Conservation (phyloP, 2,329 filamentous ascomycete species). For the Pestalotiopsis sp. region DNA sequence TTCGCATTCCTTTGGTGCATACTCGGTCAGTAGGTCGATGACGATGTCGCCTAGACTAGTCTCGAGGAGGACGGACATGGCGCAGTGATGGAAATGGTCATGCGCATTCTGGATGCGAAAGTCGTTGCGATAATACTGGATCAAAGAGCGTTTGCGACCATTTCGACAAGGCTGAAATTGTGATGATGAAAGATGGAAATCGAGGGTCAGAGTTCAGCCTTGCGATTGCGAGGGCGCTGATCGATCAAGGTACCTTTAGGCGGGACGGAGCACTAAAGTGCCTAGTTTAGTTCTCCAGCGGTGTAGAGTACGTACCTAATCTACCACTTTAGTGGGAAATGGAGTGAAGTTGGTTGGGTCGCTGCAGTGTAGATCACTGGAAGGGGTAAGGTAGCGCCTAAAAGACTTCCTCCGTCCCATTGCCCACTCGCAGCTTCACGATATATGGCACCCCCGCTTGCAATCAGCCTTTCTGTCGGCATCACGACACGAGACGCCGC, state of each 20-base stretch:
- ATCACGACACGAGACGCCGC: not conserved
- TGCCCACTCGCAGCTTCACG: not conserved
- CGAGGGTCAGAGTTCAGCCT: not conserved
- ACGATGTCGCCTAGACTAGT: conserved; percentile 93
- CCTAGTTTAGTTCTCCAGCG: too few relatives aligned
- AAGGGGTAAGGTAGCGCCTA: too few relatives aligned
- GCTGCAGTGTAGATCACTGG: too few relatives aligned
- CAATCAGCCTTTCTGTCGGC: not conserved
- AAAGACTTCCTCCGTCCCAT: not conserved
- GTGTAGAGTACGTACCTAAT: too few relatives aligned
- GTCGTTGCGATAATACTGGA: not conserved
- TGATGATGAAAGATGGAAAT: not conserved
- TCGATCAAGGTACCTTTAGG: not conserved
- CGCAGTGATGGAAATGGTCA: not conserved
- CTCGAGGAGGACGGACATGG: conserved; percentile 92
- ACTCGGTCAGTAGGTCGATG: conserved; percentile 87
- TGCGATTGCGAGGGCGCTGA: not conserved
- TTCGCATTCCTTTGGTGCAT: conserved; percentile 89
- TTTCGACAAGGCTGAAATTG: not conserved
- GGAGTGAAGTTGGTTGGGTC: too few relatives aligned
- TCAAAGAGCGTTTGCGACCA: not conserved
- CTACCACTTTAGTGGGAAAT: too few relatives aligned
- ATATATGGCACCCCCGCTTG: not conserved
- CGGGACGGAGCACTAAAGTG: not conserved
- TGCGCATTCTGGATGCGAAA: not conserved